Conservation (phyloP, 495 filamentous ascomycete genomes). For the Wilcoxina mikolae region DNA sequence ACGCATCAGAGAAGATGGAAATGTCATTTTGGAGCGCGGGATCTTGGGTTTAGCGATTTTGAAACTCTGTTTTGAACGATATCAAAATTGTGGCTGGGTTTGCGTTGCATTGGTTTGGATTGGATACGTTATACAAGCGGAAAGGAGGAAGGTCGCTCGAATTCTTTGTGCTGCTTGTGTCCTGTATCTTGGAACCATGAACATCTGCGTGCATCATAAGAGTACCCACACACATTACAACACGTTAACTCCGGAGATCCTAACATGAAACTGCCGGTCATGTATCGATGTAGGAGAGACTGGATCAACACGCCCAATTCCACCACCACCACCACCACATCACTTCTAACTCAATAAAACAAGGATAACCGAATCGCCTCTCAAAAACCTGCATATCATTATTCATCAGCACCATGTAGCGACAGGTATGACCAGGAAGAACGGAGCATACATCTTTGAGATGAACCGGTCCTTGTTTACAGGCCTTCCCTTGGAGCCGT, state of each 20-base stretch:
- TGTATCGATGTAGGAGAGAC: too few species aligned
- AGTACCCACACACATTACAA: not conserved
- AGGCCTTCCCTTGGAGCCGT: constrained; percentile 70
- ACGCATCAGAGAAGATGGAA: constrained; percentile 26
- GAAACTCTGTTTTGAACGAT: too few species aligned
- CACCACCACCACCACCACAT: not conserved
- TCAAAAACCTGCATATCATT: constrained; percentile 54
- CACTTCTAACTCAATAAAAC: constrained; percentile 60
- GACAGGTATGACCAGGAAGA: too few species aligned
- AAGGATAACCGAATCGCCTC: constrained; percentile 87
- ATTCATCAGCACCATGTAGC: constrained; percentile 14
- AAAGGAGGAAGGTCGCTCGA: too few species aligned
- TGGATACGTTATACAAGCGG: too few species aligned
- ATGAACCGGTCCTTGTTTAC: constrained; percentile 98
- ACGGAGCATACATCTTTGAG: constrained; percentile 70
- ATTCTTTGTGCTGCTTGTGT: too few species aligned
- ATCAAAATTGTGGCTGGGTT: too few species aligned
- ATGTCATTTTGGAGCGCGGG: too few species aligned
- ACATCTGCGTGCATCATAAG: not conserved
- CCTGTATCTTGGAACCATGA: too few species aligned
- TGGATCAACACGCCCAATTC: not conserved
- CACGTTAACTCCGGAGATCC: not conserved
- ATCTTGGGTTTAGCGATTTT: too few species aligned
- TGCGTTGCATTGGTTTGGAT: too few species aligned
- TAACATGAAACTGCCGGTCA: not conserved